A percentile compares a stretch with the other conserved stretches of the same genome.
These are phyloP conservation scores for Candida ipomoeae DNA, from an alignment of 805 yeast genomes.

Conservation along the genomic window DNA sequence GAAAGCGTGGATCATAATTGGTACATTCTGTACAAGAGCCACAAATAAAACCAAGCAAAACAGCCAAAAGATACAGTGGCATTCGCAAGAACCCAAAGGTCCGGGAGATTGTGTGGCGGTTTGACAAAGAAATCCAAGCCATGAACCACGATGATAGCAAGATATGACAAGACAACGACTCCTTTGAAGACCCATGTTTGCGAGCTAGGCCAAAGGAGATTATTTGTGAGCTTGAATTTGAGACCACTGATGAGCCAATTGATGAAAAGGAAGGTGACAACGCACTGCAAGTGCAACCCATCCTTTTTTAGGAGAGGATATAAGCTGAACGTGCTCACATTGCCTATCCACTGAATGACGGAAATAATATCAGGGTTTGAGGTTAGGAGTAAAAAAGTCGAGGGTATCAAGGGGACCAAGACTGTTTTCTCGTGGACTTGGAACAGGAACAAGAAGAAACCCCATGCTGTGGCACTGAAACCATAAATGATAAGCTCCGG, in stretches of 20 bases:
- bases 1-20: constrained; percentile 6
- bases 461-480: constrained; percentile 76
- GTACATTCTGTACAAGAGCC: constrained; percentile 58
- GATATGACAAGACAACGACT: constrained; percentile 26
- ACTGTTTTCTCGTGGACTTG: constrained; percentile 96
- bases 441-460: constrained; percentile 85
- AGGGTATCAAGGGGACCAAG: constrained; percentile 81
- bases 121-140: constrained; percentile 44
- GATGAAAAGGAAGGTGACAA: constrained; percentile 54
- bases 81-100: constrained; percentile 79
- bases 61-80: constrained; percentile 70
- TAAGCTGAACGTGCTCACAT: constrained; percentile 77
- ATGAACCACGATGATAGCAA: constrained; percentile 50
- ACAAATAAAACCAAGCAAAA: constrained; percentile 73
- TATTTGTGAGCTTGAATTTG: constrained; percentile 28
- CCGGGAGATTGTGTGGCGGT: constrained; percentile 69
- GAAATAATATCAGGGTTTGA: constrained; percentile 60
- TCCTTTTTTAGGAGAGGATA: constrained; percentile 85
- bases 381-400: constrained; percentile 57
- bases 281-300: constrained; percentile 67
- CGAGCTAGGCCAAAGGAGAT: constrained; percentile 22
- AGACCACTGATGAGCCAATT: constrained; percentile 78
- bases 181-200: constrained; percentile 24
- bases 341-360: constrained; percentile 81
- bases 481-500: constrained; percentile 51